Evolutionary conservation across 352 stramenopile species (phyloP), one percentile per base, ranked within the genome.

Genomic region (Globisporangium middletonii): DNA sequence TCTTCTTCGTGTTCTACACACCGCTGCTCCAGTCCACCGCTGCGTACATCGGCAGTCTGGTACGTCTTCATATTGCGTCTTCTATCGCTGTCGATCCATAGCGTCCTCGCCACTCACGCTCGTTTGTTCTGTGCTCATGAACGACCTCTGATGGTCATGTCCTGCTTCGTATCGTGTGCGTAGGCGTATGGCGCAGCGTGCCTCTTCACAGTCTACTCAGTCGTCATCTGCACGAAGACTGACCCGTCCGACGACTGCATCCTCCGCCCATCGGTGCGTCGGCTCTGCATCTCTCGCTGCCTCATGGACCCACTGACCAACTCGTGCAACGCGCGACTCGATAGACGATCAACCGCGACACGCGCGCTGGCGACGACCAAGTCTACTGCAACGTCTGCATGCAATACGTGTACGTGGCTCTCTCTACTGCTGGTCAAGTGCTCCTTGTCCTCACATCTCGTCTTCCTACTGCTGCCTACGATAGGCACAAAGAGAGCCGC

Each of bases 351-450:
- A 60, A 63, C 45, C 47, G 58, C 43, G 58, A 64, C 50, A 59
- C 53, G 18, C 53, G 46, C 47, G 57, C 61, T 19, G 26, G 63
- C 62, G 48, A 82, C 1, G 68, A 91, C 50, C 70, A 83, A 47
- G 79, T 91, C 28, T 94, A 91, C 68, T 94, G 85, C 78, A 90
- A 94, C 58, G 85, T 94, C 44, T 94, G 85, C 66, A 86, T 84
- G 66, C 79, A 88, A 83, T 92, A 89, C 55, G 85, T 94, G 77
- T 92, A 87, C 59, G 83, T 85, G 15, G 0, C 41, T 2, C 8
- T 38, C 8, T 41, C 18, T 23, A 23, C 23, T 23, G 23, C 23
- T 23, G 23, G 11, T 35, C 2, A 44, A 6, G 26, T 60, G 27
- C 12, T 9, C 33, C 38, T 56, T 19, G 44, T 30, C 23, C 23